These are phyloP conservation scores for Dichomitus squalens DNA, from an alignment of 1,284 basidiomycete species.

Conservation along the genomic window DNA sequence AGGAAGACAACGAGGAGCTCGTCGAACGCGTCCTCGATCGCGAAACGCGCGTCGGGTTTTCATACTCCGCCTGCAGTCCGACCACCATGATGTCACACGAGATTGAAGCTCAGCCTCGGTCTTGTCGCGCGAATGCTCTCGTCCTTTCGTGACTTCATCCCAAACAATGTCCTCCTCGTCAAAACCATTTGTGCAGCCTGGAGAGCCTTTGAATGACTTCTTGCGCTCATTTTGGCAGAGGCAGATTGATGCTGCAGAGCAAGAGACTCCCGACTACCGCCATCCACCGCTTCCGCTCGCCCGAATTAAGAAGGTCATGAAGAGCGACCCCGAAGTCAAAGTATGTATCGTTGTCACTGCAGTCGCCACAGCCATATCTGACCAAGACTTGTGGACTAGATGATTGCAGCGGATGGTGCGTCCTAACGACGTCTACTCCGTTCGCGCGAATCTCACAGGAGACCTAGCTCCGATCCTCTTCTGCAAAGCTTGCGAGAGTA, in stretches of 20 bases:
- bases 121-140: conserved; percentile 6
- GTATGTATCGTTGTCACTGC: conserved; percentile 47
- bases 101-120: conserved; percentile 5
- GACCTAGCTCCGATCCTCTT: conserved; percentile 84
- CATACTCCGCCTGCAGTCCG: background rate
- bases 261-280: conserved; percentile 81
- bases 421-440: conserved; percentile 4
- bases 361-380: background rate
- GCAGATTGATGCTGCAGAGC: conserved; percentile 78
- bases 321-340: conserved; percentile 95
- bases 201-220: conserved; percentile 77
- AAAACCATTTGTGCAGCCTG: conserved; percentile 65
- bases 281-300: conserved; percentile 88
- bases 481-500: conserved; percentile 96
- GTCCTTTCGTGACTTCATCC: conserved; percentile 3
- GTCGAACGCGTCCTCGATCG: conserved; percentile 9
- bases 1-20: background rate
- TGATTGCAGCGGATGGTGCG: conserved; percentile 93
- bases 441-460: conserved; percentile 9
- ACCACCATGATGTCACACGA: too few relatives aligned
- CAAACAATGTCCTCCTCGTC: conserved; percentile 25
- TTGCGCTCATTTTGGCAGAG: conserved; percentile 83
- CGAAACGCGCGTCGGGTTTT: conserved; percentile 5
- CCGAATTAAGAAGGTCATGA: conserved; percentile 97
- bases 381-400: conserved; percentile 49